These are phyloP conservation scores for Scleromitrula shiraiana DNA, from an alignment of 2,329 filamentous ascomycete species.

Conservation along the genomic window DNA sequence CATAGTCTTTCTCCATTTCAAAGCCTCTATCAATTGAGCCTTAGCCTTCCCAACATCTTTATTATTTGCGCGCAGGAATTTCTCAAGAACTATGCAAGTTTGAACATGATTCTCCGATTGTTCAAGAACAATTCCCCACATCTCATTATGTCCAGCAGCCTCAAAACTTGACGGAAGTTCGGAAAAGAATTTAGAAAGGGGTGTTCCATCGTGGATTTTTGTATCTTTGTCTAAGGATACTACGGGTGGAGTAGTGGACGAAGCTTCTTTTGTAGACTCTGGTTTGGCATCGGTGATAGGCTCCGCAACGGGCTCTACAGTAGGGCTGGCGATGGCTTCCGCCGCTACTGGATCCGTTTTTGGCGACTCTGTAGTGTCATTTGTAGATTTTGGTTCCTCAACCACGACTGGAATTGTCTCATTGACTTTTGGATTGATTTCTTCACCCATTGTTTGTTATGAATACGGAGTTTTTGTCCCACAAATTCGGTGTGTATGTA, in stretches of 20 bases:
- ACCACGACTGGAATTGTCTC: background rate
- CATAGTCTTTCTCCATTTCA: constrained; percentile 74
- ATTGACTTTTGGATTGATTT: background rate
- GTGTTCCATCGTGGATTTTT: constrained; percentile 13
- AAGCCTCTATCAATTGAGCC: constrained; percentile 68
- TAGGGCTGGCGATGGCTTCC: background rate
- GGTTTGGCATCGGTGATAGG: constrained; percentile 1
- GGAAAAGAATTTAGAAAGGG: constrained; percentile 48
- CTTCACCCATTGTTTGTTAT: background rate
- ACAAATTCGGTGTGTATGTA: background rate
- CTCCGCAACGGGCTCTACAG: background rate
- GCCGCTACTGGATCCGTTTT: background rate
- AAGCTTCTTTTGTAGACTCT: constrained; percentile 2
- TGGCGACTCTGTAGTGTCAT: background rate
- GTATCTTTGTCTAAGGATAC: constrained; percentile 7
- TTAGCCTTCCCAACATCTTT: constrained; percentile 66
- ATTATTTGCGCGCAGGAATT: constrained; percentile 86
- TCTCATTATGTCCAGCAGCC: constrained; percentile 58
- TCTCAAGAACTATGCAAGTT: constrained; percentile 79
- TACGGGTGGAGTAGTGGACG: background rate
- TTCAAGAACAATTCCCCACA: constrained; percentile 73
- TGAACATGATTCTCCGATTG: constrained; percentile 48
- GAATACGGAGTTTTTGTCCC: too few relatives aligned
- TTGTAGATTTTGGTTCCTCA: background rate
- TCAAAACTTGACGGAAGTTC: constrained; percentile 50